Evolutionary conservation across 768 basidiomycete genomes (phyloP), one percentile per base, ranked within the genome.

Genomic region (Lepiota venenata): DNA sequence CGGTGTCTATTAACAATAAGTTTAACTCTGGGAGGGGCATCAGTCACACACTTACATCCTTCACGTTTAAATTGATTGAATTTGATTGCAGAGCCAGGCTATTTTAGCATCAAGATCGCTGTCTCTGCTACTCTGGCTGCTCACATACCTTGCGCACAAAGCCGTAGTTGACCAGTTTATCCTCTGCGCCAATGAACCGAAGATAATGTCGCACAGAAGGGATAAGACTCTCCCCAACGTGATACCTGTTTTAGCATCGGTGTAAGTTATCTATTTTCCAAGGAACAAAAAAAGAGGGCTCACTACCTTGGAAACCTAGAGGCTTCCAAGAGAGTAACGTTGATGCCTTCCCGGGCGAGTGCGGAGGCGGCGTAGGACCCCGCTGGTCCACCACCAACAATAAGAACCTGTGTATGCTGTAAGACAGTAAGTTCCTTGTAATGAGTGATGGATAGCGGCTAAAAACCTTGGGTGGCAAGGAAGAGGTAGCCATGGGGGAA

Each of bases 41-140:
- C 29, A 50, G 56, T 22, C 37, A 12, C 57, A 29, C 4, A 71
- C 80, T 63, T 61, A 81, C 82, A 84, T 47, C 81, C 83, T 72
- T 84, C 82, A n/a, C 77, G 77, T 64, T 83, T 83, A 61, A 69
- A 80, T 60, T 82, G 81, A 60, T 83, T 83, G 62, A 84, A 81
- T 65, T 84, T 84, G 57, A 84, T 79, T 21, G 81, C 80, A 57
- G 83, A 80, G 32, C 82, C 83, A 44, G 81, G 82, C 82, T 84
- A 58, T 20, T 39, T 47, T 21, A 12, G 16, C 16, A 39, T 55
- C 27, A 32, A n/a, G 42, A 16, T 47, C 16, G 14, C 36, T 48
- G 27, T 56, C 51, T 29, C 50, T 38, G 14, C 47, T 10, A 2
- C 37, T 3, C 42, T 35, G 39, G 39, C 15, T 45, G 21, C 48